Evolutionary conservation across 208 protist species (phyloP).

Genomic region (Willaertia magna): DNA sequence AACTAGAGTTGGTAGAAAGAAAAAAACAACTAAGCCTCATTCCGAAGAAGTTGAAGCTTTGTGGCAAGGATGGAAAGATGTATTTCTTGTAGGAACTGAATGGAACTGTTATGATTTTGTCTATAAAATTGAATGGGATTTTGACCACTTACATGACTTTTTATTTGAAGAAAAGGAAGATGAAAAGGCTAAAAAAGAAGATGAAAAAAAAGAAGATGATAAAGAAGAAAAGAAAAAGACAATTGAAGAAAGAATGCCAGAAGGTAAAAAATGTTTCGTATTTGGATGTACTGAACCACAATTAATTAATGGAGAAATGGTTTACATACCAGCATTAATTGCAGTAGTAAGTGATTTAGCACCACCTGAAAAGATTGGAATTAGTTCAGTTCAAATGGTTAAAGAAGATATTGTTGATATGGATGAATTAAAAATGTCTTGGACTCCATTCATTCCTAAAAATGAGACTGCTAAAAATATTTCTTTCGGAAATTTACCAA

Average conservation of each 20-base stretch:
- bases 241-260: neutral
- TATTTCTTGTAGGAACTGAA: constrained; percentile 28
- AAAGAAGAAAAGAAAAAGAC: neutral
- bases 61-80: constrained; percentile 27
- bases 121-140: constrained; percentile 25
- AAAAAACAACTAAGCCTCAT: neutral
- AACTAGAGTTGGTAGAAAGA: neutral
- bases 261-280: neutral
- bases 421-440: constrained; percentile 28
- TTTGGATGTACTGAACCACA: constrained; percentile 14
- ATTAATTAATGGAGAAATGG: neutral
- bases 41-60: neutral
- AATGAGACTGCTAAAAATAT: neutral
- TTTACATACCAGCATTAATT: constrained; percentile 20
- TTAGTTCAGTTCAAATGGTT: constrained; percentile 26
- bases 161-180: neutral
- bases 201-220: neutral
- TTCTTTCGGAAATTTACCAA: neutral
- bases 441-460: constrained; percentile 20
- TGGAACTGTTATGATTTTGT: constrained; percentile 22
- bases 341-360: constrained; percentile 17
- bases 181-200: neutral
- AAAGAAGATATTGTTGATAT: constrained; percentile 27
- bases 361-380: constrained; percentile 15
- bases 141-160: constrained; percentile 17